Conservation (phyloP, 2,329 filamentous ascomycete species). For the Fusarium paranaense region DNA sequence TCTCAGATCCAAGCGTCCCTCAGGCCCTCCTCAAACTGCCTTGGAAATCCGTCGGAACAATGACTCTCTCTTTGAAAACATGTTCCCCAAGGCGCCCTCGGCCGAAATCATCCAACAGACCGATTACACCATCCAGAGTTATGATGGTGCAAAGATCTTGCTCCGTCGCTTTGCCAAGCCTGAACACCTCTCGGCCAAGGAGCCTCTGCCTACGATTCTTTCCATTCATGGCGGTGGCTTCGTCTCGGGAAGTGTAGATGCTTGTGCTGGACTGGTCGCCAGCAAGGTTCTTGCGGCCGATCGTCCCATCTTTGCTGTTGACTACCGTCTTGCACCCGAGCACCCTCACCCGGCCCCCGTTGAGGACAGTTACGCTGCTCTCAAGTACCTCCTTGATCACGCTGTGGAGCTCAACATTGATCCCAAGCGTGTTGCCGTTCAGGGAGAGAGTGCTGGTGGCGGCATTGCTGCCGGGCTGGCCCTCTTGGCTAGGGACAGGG, state of each 20-base stretch:
- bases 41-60: slow-evolving; percentile 20
- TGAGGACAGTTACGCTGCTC: slow-evolving; percentile 34
- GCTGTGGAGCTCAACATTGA: slow-evolving; percentile 32
- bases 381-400: slow-evolving; percentile 27
- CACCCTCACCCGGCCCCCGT: slow-evolving; percentile 18
- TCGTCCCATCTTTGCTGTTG: slow-evolving; percentile 34
- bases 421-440: slow-evolving; percentile 21
- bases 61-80: slow-evolving; percentile 9
- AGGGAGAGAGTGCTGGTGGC: slow-evolving; percentile 35
- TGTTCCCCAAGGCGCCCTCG: slow-evolving; percentile 9
- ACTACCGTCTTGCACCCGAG: slow-evolving; percentile 39
- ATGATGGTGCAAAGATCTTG: slow-evolving; percentile 23
- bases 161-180: slow-evolving; percentile 27
- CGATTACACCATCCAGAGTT: slow-evolving; percentile 23
- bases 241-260: slow-evolving; percentile 19
- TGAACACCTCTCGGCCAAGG: slow-evolving; percentile 2
- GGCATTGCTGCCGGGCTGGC: slow-evolving; percentile 20
- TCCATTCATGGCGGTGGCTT: slow-evolving; percentile 33
- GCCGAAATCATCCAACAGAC: slow-evolving; percentile 16
- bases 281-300: slow-evolving; percentile 1
- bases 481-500: slow-evolving; percentile 32
- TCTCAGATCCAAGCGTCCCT: slow-evolving; percentile 15
- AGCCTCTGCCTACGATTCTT: slow-evolving; percentile 29
- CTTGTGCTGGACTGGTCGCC: slow-evolving; percentile 5
- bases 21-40: slow-evolving; percentile 16